Percentiles rank a stretch among this genome's conserved stretches.
Conservation (phyloP, 1,284 basidiomycete species). For the Earliella scabrosa region DNA sequence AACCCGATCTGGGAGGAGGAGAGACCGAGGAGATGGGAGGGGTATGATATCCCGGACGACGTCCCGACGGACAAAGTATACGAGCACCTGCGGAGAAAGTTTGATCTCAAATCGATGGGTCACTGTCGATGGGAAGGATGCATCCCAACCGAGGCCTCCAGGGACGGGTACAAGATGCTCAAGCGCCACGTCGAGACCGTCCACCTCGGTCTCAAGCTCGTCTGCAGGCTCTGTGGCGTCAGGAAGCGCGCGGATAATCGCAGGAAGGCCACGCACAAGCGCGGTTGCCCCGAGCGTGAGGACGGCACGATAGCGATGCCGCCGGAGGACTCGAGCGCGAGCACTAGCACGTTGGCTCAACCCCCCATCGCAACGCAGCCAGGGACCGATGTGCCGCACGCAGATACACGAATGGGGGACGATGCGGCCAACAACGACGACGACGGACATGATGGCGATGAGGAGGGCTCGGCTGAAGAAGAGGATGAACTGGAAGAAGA, state of each 20-base stretch:
- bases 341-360: background rate
- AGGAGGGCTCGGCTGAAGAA: background rate
- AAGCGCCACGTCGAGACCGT: conserved; percentile 17
- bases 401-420: background rate
- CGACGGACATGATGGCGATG: background rate
- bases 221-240: conserved; percentile 10
- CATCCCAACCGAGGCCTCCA: conserved; percentile 1
- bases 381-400: background rate
- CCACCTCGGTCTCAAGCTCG: conserved; percentile 11
- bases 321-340: background rate
- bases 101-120: conserved; percentile 1
- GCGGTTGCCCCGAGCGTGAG: conserved; percentile 13
- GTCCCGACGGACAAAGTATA: conserved; percentile 11
- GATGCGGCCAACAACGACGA: background rate
- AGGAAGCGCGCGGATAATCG: conserved; percentile 15
- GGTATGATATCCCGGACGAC: conserved; percentile 13
- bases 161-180: conserved; percentile 17
- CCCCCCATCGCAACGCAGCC: background rate
- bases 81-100: conserved; percentile 10
- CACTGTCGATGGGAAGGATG: conserved; percentile 14
- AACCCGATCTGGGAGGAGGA: conserved; percentile 18
- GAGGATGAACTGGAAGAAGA: conserved; percentile 12
- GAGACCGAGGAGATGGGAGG: conserved; percentile 13
- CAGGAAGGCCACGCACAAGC: conserved; percentile 9
- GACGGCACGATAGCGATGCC: background rate